These are phyloP conservation scores for Mucor sp. DNA, from an alignment of 371 early-diverging fungal genomes.

Conservation along the genomic window DNA sequence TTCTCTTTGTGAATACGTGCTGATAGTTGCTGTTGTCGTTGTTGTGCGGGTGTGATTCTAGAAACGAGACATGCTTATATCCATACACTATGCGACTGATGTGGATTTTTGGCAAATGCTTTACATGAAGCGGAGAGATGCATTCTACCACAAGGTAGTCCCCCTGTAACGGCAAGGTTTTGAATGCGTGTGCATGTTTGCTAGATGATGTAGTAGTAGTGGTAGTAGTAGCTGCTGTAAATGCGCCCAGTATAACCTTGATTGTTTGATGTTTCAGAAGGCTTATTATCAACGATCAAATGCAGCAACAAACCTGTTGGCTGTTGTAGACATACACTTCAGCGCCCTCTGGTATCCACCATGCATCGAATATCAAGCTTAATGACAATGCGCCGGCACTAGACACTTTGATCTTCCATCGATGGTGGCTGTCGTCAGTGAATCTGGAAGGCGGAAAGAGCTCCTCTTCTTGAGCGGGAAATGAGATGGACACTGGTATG, in stretches of 20 bases:
- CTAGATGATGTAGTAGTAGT: constrained; percentile 32
- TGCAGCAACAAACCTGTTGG: neutral
- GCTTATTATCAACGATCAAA: neutral
- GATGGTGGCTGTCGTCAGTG: constrained; percentile 2
- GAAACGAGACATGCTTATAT: constrained; percentile 28
- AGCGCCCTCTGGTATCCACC: constrained; percentile 31
- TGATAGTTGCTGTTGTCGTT: neutral
- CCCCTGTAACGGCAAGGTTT: constrained; percentile 44
- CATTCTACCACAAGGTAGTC: constrained; percentile 37
- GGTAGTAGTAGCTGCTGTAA: constrained; percentile 25
- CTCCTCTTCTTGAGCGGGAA: neutral
- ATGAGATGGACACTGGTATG: constrained; percentile 16
- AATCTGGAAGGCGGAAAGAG: neutral
- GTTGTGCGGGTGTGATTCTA: neutral
- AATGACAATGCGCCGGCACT: constrained; percentile 46
- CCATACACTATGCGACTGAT: constrained; percentile 49
- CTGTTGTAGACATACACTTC: constrained; percentile 41
- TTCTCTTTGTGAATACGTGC: neutral
- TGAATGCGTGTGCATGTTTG: constrained; percentile 31
- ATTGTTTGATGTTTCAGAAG: neutral
- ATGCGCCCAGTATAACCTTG: constrained; percentile 33
- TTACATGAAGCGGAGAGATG: constrained; percentile 11
- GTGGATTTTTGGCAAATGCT: constrained; percentile 26
- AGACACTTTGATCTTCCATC: constrained; percentile 41
- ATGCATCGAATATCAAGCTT: constrained; percentile 50